A percentile compares a stretch with the other conserved stretches of the same genome.
Evolutionary conservation across 169 alveolate species (phyloP).

Genomic region (Cryptosporidium viatorum): DNA sequence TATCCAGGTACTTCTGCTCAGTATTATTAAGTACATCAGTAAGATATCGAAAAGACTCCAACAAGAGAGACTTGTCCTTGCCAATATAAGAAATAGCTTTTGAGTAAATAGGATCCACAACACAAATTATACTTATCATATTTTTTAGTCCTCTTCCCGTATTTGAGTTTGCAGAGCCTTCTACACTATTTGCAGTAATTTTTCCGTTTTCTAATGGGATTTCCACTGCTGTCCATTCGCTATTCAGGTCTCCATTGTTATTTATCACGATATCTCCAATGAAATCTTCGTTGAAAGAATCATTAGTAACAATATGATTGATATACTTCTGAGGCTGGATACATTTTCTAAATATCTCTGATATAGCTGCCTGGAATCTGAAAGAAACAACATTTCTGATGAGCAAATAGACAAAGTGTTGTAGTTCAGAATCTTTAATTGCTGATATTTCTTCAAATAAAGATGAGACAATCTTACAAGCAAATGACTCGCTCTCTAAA

Average conservation of each 20-base stretch:
- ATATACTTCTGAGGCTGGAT: slow-evolving; percentile 44
- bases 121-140: slow-evolving; percentile 18
- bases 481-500: slow-evolving; percentile 50
- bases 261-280: slow-evolving; percentile 15
- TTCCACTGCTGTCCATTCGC: slow-evolving; percentile 70
- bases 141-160: neutral
- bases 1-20: slow-evolving; percentile 36
- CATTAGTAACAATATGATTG: neutral
- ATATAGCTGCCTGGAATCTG: slow-evolving; percentile 37
- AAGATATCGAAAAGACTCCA: slow-evolving; percentile 52
- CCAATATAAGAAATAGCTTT: slow-evolving; percentile 71
- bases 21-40: slow-evolving; percentile 66
- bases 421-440: slow-evolving; percentile 47
- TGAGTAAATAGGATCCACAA: slow-evolving; percentile 66
- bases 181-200: neutral
- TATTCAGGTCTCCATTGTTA: neutral
- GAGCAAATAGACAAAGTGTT: slow-evolving; percentile 44
- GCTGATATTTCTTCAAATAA: slow-evolving; percentile 61
- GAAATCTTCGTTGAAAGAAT: neutral
- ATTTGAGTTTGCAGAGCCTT: neutral
- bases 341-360: slow-evolving; percentile 50
- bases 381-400: slow-evolving; percentile 51
- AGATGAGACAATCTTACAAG: slow-evolving; percentile 56
- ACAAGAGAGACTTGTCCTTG: slow-evolving; percentile 28
- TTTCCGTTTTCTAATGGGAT: slow-evolving; percentile 7